These are phyloP conservation scores for Arthroderma uncinatum DNA, from an alignment of 2,329 filamentous ascomycete genomes.

Conservation along the genomic window DNA sequence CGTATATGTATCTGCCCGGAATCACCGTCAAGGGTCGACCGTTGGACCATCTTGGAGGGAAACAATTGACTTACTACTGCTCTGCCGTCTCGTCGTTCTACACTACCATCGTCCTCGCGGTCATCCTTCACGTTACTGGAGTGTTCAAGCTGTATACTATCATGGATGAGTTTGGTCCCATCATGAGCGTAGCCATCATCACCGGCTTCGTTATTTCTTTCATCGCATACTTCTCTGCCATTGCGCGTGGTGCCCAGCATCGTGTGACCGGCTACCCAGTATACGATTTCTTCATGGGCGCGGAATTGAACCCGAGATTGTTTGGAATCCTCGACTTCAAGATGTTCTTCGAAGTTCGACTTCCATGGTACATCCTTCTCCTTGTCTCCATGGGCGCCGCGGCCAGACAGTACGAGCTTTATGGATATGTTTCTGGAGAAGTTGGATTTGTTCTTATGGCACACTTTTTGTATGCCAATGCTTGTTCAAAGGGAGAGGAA, in stretches of 20 bases:
- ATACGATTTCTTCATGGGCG: conserved; percentile 88
- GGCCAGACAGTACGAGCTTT: conserved; percentile 69
- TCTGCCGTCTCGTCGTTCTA: conserved; percentile 82
- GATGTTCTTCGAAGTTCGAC: conserved; percentile 89
- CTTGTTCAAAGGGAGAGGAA: conserved; percentile 85
- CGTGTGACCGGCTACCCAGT: conserved; percentile 77
- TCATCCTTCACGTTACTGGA: conserved; percentile 67
- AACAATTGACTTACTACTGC: conserved; percentile 90
- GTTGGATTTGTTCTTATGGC: conserved; percentile 76
- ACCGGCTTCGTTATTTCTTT: conserved; percentile 77
- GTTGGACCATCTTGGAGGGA: conserved; percentile 66
- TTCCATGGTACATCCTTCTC: conserved; percentile 86
- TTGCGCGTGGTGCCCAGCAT: conserved; percentile 69
- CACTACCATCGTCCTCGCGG: conserved; percentile 61
- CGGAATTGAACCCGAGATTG: conserved; percentile 75
- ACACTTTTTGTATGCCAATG: conserved; percentile 84
- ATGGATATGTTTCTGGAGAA: conserved; percentile 79
- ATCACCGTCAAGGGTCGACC: conserved; percentile 83
- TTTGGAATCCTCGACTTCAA: conserved; percentile 80
- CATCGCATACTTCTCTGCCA: conserved; percentile 75
- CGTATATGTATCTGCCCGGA: conserved; percentile 78
- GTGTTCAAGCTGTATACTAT: conserved; percentile 83
- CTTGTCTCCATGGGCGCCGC: conserved; percentile 65
- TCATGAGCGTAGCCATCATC: conserved; percentile 86
- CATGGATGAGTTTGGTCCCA: conserved; percentile 86